A percentile compares a stretch with the other conserved stretches of the same genome.
Evolutionary conservation across 345 rosid species (phyloP).

Genomic region (Syzygium aqueum): DNA sequence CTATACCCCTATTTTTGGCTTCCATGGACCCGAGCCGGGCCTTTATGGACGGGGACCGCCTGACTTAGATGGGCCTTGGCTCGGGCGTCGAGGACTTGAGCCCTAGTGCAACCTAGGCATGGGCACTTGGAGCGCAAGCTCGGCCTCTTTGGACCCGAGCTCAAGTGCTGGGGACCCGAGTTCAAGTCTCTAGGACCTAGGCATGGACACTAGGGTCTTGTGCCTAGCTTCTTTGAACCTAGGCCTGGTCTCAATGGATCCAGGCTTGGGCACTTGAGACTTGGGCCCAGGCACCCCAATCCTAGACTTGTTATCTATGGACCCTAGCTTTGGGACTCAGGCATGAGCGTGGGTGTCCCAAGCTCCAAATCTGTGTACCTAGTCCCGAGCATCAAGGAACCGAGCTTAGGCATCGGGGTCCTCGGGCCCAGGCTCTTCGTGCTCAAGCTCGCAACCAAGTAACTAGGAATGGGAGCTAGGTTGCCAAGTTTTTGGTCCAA

Average conservation of each 20-base stretch:
- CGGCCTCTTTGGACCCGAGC: background rate
- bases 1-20: too few species aligned
- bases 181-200: background rate
- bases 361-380: background rate
- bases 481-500: background rate
- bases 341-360: rapidly evolving
- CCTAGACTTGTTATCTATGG: too few species aligned
- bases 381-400: background rate
- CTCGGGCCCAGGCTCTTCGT: rapidly evolving
- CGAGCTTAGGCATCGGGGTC: rapidly evolving
- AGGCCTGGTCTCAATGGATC: background rate
- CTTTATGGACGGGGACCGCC: too few species aligned
- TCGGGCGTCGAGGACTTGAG: background rate
- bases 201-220: background rate
- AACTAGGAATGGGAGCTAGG: background rate
- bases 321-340: background rate
- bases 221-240: rapidly evolving
- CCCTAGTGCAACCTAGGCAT: background rate
- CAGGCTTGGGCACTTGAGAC: rapidly evolving
- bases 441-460: background rate
- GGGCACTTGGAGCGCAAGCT: rapidly evolving
- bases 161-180: rapidly evolving
- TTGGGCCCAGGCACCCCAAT: rapidly evolving
- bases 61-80: background rate
- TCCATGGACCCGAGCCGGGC: too few species aligned